A percentile compares a stretch with the other conserved stretches of the same genome.
Evolutionary conservation across 2,329 filamentous ascomycete species (phyloP).

Genomic region (Paecilomyces fulvus): DNA sequence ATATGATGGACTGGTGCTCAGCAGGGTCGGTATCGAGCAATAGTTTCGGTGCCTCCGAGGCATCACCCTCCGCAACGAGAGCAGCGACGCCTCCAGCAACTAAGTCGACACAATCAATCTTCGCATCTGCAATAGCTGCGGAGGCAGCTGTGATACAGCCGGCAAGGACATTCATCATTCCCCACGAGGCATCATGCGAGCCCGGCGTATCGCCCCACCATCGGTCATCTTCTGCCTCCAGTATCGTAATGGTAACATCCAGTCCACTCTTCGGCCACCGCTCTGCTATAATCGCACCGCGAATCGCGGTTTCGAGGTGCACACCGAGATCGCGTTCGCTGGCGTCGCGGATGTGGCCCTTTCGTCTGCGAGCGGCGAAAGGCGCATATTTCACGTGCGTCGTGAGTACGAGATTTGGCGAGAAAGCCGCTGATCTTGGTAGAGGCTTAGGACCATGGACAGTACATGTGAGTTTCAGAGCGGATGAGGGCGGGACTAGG

Average conservation of each 20-base stretch:
- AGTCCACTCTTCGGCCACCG: constrained; percentile 97
- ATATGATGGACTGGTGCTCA: constrained; percentile 68
- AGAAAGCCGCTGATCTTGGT: constrained; percentile 82
- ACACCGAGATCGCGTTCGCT: constrained; percentile 83
- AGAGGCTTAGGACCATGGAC: constrained; percentile 90
- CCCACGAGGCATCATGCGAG: constrained; percentile 59
- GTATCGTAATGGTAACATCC: constrained; percentile 86
- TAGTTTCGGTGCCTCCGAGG: constrained; percentile 18
- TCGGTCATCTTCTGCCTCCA: constrained; percentile 83
- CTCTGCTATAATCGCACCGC: constrained; percentile 84
- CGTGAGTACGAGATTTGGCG: constrained; percentile 80
- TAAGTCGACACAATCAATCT: constrained; percentile 90
- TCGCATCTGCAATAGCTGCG: constrained; percentile 85
- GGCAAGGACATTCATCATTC: constrained; percentile 82
- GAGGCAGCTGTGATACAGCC: constrained; percentile 91
- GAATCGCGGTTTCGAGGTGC: constrained; percentile 82
- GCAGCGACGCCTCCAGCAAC: constrained; percentile 85
- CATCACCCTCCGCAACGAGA: constrained; percentile 45
- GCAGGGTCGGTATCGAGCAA: constrained; percentile 75
- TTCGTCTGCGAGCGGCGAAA: constrained; percentile 74
- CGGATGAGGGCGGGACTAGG: constrained; percentile 49
- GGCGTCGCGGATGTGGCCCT: constrained; percentile 78
- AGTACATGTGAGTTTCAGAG: constrained; percentile 84
- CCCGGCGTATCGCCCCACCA: constrained; percentile 52
- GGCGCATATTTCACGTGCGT: constrained; percentile 96